Percentiles rank a stretch among this genome's conserved stretches.
These are phyloP conservation scores for Monilinia fructicola DNA, from an alignment of 2,329 filamentous ascomycete species.

Conservation along the genomic window DNA sequence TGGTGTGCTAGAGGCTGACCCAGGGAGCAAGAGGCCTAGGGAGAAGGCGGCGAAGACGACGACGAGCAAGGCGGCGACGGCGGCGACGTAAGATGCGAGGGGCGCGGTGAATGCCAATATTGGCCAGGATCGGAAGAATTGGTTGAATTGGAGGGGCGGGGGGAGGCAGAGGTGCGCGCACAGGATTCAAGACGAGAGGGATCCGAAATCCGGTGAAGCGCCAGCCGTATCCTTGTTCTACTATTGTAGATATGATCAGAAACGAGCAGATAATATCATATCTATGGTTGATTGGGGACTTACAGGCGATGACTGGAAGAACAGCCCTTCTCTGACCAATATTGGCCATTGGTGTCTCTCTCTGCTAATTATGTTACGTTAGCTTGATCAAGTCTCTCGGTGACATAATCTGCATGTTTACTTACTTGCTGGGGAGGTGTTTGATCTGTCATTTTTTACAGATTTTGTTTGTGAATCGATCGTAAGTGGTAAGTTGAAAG, in stretches of 20 bases:
- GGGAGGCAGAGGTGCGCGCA: not conserved
- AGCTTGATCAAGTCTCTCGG: not conserved
- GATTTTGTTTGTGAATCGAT: not conserved
- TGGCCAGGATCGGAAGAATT: not conserved
- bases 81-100: not conserved
- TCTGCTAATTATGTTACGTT: not conserved
- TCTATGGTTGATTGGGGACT: not conserved
- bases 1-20: slow-evolving; percentile 49
- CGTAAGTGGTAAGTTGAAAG: not conserved
- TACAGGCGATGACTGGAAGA: not conserved
- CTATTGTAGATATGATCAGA: not conserved
- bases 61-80: not conserved
- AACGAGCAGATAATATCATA: not conserved
- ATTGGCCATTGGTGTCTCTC: not conserved
- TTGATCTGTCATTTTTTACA: not conserved
- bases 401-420: not conserved
- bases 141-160: not conserved
- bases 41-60: not conserved
- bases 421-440: not conserved
- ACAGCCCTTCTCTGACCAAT: not conserved
- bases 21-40: not conserved
- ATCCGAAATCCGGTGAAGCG: not conserved
- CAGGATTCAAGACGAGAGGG: not conserved
- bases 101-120: not conserved
- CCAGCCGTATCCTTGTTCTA: not conserved